Base-by-base conservation (phyloP, 2,329 filamentous ascomycete species). In the Alternaria brassicae region DNA sequence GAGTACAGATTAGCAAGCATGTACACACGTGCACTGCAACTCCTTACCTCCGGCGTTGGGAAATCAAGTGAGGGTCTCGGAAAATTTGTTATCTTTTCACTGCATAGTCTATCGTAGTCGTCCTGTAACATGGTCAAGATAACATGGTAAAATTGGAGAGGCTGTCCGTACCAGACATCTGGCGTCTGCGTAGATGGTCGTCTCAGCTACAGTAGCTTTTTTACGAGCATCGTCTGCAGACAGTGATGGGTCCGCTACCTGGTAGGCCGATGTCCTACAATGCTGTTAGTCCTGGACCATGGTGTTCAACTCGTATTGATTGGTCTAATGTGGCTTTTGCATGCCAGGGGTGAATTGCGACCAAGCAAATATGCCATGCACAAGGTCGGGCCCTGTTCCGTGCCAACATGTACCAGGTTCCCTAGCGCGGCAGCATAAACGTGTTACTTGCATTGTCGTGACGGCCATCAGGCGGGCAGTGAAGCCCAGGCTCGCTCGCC, bases 151-250 rank as follows among this genome's bases (percentile, higher is more conserved):
- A 17, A 7, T 30, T n/a, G 28, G 15, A 12, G 28, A 36, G 34
- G 39, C 34, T 37, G 3, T 42, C 56, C 62, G 72, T 82, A 91
- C 90, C 71, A 83, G 78, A 34, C 86, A 87, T 23, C 78, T 68
- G 10, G 88, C 86, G 40, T 79, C 78, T 41, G 85, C 82, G 67
- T 87, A 91, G 12, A 88, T 86, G 10, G 84, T 82, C 44, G 85
- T 85, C 77, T 96, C 93, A 39, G 88, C 79, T 45, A 83, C 76
- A 70, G 89, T 89, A 19, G 91, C 91, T 62, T 85, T 80, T 32
- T 81, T 77, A 54, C 82, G 83, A 28, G 83, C 84, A 61, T 84
- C 82, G 28, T 78, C 70, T 53, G 81, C 77, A 10, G 78, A 78
- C 27, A 81, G 77, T 3, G 78, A 75, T 58, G 82, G 80, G 56